phyloP scores from a whole-genome alignment of 208 protist species.

The Porcisia hertigi region DNA sequence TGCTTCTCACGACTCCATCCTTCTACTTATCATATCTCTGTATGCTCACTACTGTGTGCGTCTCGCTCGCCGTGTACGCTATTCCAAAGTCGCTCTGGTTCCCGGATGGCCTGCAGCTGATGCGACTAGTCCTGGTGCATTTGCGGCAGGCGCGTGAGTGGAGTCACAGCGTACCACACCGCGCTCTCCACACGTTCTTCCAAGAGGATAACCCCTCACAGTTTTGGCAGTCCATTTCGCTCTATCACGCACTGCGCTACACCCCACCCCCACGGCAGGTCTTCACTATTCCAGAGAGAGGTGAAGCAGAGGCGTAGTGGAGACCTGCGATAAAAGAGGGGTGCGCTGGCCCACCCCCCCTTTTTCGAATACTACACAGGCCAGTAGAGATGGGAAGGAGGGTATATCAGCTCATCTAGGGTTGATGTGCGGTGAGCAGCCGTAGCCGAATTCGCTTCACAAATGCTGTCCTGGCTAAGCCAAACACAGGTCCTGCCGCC shows the following conservation, averaged over 20 bases:
- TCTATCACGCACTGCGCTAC: conserved; percentile 35
- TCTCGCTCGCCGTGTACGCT: conserved; percentile 56
- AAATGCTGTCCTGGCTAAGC: background rate
- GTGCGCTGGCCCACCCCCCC: too few species aligned
- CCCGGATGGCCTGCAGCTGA: conserved; percentile 63
- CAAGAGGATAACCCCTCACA: conserved; percentile 53
- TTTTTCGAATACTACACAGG: too few species aligned
- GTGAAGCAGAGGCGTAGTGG: conserved; percentile 4
- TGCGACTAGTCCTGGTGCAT: conserved; percentile 37
- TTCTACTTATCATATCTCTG: conserved; percentile 70
- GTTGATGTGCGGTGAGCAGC: background rate
- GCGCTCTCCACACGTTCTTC: conserved; percentile 38
- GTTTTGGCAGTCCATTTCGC: conserved; percentile 59
- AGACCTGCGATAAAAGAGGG: background rate
- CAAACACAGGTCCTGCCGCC: background rate
- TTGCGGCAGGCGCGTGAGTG: conserved; percentile 20
- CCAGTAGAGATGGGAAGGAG: background rate
- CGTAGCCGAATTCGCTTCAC: background rate
- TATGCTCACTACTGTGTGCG: conserved; percentile 35
- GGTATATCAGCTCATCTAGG: background rate
- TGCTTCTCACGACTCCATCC: conserved; percentile 41
- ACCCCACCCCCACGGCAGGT: conserved; percentile 16
- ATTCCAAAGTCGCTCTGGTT: conserved; percentile 65
- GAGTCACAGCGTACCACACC: conserved; percentile 11
- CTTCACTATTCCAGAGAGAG: conserved; percentile 17